Evolutionary conservation across 768 basidiomycete species (phyloP).

Genomic region (Lactifluus subvellereus): DNA sequence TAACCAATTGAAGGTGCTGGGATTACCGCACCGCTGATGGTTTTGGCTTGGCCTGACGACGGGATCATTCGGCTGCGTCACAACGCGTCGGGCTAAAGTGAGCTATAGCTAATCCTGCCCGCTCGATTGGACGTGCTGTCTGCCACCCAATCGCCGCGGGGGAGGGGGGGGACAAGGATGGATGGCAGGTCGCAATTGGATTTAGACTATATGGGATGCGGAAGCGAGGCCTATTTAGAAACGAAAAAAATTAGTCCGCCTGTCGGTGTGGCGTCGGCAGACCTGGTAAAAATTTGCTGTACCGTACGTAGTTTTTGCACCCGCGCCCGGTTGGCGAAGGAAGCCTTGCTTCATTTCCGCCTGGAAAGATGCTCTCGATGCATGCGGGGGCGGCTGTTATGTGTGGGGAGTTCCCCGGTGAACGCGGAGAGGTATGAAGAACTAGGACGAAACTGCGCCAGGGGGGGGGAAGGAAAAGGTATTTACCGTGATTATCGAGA

Average conservation of each 20-base stretch:
- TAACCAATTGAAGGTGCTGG: background rate
- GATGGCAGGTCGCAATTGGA: background rate
- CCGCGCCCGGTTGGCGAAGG: background rate
- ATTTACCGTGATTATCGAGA: background rate
- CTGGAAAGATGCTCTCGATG: background rate
- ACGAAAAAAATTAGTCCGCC: background rate
- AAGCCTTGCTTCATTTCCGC: constrained; percentile 10
- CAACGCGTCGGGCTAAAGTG: background rate
- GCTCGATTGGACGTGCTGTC: background rate
- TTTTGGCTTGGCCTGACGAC: constrained; percentile 9
- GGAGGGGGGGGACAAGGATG: background rate
- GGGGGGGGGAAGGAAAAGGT: background rate
- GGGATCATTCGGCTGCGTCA: background rate
- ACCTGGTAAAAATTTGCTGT: background rate
- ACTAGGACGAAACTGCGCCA: too few species aligned
- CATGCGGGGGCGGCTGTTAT: background rate
- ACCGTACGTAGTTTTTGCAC: background rate
- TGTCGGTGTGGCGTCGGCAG: constrained; percentile 9
- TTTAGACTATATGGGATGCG: constrained; percentile 3
- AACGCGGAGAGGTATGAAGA: background rate
- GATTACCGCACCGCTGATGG: background rate
- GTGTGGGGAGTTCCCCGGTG: background rate
- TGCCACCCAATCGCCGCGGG: constrained; percentile 1
- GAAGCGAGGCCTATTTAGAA: background rate
- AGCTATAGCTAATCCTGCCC: background rate